Evolutionary conservation across 2,329 filamentous ascomycete species (phyloP).

Genomic region (Alternaria sp.): DNA sequence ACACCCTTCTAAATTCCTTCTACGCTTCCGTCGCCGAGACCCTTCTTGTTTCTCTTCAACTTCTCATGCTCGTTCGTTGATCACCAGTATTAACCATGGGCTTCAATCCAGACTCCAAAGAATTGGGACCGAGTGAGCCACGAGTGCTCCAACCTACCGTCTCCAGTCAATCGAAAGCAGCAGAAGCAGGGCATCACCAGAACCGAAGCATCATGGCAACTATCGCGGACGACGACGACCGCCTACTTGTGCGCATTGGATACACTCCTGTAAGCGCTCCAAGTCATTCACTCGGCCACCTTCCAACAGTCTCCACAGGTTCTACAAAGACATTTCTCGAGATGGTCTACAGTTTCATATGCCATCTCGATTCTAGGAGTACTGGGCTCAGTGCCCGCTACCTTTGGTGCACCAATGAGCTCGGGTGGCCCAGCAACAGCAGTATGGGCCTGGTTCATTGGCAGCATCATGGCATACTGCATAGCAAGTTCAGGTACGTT

Average conservation of each 20-base stretch:
- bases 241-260: constrained; percentile 65
- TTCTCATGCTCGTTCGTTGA: constrained; percentile 32
- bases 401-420: constrained; percentile 64
- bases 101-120: constrained; percentile 32
- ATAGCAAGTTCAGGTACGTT: constrained; percentile 64
- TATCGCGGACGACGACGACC: constrained; percentile 66
- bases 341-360: constrained; percentile 71
- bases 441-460: constrained; percentile 71
- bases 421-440: constrained; percentile 68
- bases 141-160: constrained; percentile 23
- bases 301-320: constrained; percentile 55
- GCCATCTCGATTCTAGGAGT: constrained; percentile 71
- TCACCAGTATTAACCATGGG: constrained; percentile 34
- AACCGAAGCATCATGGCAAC: constrained; percentile 51
- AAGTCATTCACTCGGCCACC: neutral
- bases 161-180: constrained; percentile 35
- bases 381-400: constrained; percentile 69
- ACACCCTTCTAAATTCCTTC: constrained; percentile 29
- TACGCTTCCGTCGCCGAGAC: constrained; percentile 15
- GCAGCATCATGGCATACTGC: constrained; percentile 68
- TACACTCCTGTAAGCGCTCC: constrained; percentile 63
- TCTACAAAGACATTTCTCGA: constrained; percentile 67
- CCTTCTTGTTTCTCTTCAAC: constrained; percentile 7
- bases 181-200: constrained; percentile 23
- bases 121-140: constrained; percentile 14